Evolutionary conservation across 1,139 yeast species (phyloP).

Genomic region (Groenewaldozyma sp.): DNA sequence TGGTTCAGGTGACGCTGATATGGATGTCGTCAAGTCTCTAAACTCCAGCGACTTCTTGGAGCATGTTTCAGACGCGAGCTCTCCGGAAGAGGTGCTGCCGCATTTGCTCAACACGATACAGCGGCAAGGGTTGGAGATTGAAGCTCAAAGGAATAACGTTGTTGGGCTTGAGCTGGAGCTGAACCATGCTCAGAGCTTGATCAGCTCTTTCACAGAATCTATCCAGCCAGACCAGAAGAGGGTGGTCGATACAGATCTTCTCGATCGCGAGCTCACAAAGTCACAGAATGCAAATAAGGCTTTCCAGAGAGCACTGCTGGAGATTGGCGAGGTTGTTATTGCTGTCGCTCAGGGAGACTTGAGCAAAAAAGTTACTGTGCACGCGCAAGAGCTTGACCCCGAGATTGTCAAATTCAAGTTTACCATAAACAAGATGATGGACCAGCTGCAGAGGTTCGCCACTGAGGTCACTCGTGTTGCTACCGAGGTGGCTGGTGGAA

Average conservation of each 20-base stretch:
- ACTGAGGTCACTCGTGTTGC: constrained; percentile 79
- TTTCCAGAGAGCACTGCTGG: constrained; percentile 65
- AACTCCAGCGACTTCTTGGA: neutral
- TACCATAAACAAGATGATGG: constrained; percentile 83
- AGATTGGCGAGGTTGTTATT: constrained; percentile 72
- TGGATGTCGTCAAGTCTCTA: neutral
- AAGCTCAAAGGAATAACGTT: constrained; percentile 30
- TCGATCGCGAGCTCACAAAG: constrained; percentile 38
- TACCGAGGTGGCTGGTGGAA: constrained; percentile 83
- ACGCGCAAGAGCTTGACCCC: constrained; percentile 64
- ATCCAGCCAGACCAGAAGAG: constrained; percentile 29
- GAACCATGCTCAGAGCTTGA: constrained; percentile 29
- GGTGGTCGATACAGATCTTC: constrained; percentile 27
- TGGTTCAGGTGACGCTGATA: no score
- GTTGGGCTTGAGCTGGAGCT: constrained; percentile 31
- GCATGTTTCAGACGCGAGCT: neutral
- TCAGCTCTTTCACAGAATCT: constrained; percentile 29
- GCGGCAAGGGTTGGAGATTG: constrained; percentile 32
- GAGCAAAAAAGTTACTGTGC: constrained; percentile 65
- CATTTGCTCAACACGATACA: constrained; percentile 15
- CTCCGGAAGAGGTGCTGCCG: constrained; percentile 1
- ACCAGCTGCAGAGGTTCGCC: constrained; percentile 73
- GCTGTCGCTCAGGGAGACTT: constrained; percentile 83
- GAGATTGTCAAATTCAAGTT: constrained; percentile 64
- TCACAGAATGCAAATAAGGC: constrained; percentile 62